Evolutionary conservation across 768 basidiomycete species (phyloP).

Genomic region (Lyophyllum semitale): DNA sequence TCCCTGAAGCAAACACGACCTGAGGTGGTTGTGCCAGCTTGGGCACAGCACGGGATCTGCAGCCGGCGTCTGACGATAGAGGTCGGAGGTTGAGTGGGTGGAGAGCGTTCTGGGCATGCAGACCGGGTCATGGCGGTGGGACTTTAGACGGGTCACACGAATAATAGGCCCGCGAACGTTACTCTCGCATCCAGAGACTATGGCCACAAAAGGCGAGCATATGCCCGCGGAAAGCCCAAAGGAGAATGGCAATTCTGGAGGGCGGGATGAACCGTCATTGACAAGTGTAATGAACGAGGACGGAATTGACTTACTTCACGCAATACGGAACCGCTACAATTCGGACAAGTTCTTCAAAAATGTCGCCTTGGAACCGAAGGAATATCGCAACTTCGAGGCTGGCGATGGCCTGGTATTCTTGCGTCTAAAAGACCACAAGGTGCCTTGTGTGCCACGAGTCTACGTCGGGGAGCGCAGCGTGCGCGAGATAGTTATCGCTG

Average conservation of each 20-base stretch:
- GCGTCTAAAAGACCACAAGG: background rate
- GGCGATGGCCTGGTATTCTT: conserved; percentile 17
- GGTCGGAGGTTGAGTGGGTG: no score
- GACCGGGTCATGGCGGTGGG: no score
- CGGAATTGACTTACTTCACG: conserved; percentile 5
- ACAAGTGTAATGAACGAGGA: background rate
- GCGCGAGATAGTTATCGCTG: conserved; percentile 31
- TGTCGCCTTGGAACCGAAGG: conserved; percentile 8
- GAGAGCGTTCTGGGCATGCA: no score
- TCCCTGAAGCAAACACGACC: no score
- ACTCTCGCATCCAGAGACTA: no score
- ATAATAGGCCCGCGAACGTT: conserved; percentile 9
- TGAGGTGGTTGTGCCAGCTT: no score
- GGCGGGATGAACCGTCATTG: conserved; percentile 15
- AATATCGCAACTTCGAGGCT: no score
- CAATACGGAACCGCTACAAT: conserved; percentile 10
- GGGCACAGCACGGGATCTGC: no score
- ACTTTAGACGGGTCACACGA: no score
- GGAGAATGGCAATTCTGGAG: no score
- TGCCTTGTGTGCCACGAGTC: conserved; percentile 23
- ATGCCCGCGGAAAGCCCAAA: background rate
- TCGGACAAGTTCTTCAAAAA: conserved; percentile 16
- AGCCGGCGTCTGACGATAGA: no score
- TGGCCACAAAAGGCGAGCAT: no score
- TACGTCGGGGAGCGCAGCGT: conserved; percentile 12